These are phyloP conservation scores for Apiospora rasikravindrae DNA, from an alignment of 2,329 filamentous ascomycete species.

Conservation along the genomic window DNA sequence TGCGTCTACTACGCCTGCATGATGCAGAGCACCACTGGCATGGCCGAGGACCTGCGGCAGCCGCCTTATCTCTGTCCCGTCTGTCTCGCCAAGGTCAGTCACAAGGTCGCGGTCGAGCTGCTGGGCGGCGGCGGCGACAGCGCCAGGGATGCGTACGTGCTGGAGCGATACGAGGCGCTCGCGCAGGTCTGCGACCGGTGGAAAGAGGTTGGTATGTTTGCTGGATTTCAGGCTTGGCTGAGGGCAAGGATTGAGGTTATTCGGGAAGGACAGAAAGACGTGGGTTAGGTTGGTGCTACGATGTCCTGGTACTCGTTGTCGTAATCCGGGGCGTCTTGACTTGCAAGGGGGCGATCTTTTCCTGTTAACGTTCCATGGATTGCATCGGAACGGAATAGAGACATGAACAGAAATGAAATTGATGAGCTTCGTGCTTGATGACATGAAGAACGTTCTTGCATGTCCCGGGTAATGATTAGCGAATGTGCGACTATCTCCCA, in stretches of 20 bases:
- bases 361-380: too few species aligned
- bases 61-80: constrained; percentile 68
- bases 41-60: constrained; percentile 64
- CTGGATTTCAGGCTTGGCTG: constrained; percentile 52
- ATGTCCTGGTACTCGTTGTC: too few species aligned
- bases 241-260: constrained; percentile 31
- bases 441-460: too few species aligned
- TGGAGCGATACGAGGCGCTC: constrained; percentile 47
- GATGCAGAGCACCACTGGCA: constrained; percentile 64
- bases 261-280: not conserved
- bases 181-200: constrained; percentile 47
- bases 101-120: constrained; percentile 35
- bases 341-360: too few species aligned
- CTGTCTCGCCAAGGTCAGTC: constrained; percentile 59
- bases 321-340: too few species aligned
- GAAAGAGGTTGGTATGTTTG: constrained; percentile 50
- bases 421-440: too few species aligned
- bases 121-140: constrained; percentile 25
- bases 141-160: constrained; percentile 31
- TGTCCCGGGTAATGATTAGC: too few species aligned
- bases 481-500: too few species aligned
- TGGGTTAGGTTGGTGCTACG: not conserved
- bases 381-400: too few species aligned
- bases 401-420: too few species aligned
- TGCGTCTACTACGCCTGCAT: constrained; percentile 69